Base-by-base conservation (phyloP, 345 rosid species). In the Hibiscus mutabilis region DNA sequence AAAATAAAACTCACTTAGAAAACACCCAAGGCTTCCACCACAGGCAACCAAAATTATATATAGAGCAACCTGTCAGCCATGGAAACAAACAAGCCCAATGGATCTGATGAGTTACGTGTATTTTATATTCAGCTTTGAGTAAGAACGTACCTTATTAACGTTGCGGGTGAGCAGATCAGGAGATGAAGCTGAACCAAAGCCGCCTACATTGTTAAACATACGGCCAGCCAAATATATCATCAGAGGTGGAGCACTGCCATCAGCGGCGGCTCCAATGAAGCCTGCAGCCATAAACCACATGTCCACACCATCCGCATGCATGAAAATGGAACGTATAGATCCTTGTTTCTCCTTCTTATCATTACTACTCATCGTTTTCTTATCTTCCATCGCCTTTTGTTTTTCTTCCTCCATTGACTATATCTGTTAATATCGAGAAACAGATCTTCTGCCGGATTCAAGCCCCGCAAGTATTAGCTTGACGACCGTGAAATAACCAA, bases 171-270 rank as follows among this genome's bases (percentile, higher is more conserved):
- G 80, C 42, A 69, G 37, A 18, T 77, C 76, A 0, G 60, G n/a
- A 12, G 18, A 67, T 46, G 15, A 65, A 13, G 81, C 62, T 31
- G 46, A 61, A 61, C n/a, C 33, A n/a, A 12, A 19, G 35, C 65
- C 81, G 31, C 95, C 94, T 21, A 86, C 21, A 53, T 81, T 78
- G 85, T 91, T 91, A 92, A 89, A 82, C 72, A 91, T 70, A 63
- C 69, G 80, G 51, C 95, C 85, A 0, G 81, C 80, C 25, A 89
- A 63, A 67, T 81, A 73, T 70, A 89, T 70, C 24, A 82, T 61
- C 75, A 87, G 71, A 11, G 95, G 95, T 1, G 89, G 74, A 31
- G 81, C 78, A 59, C 79, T 77, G 4, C 92, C 97, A 81, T 89
- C 91, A 21, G 88, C 90, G 16, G 84, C 35, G 5, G 95, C 81